phyloP scores from a whole-genome alignment of 768 basidiomycete genomes.

The Russula earlei region DNA sequence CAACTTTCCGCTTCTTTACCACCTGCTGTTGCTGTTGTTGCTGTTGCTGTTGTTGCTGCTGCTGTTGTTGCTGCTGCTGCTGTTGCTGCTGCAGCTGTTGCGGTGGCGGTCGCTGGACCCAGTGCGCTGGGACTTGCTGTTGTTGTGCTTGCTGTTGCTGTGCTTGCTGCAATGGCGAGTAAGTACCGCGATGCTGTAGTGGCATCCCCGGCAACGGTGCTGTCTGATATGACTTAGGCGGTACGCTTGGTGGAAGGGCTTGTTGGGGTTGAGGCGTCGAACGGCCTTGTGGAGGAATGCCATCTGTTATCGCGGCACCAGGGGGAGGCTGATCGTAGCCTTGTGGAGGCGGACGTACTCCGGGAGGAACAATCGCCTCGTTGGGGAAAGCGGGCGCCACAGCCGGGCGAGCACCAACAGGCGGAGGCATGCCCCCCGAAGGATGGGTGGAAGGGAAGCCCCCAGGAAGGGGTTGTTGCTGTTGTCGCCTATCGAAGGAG shows the following conservation, averaged over 20 bases:
- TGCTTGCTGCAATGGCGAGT: conserved; percentile 1
- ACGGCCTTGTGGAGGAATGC: conserved; percentile 4
- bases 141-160: conserved; percentile 21
- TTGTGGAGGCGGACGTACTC: conserved; percentile 11
- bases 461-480: conserved; percentile 21
- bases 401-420: conserved; percentile 30
- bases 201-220: neutral
- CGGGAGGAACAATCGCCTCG: conserved; percentile 27
- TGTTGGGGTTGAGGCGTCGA: conserved; percentile 13
- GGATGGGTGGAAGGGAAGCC: conserved; percentile 21
- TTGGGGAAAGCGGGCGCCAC: conserved; percentile 30
- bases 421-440: conserved; percentile 25
- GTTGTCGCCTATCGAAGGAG: conserved; percentile 18
- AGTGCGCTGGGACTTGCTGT: conserved; percentile 27
- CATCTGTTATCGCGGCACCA: conserved; percentile 1
- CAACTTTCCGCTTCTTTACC: conserved; percentile 69
- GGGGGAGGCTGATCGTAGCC: conserved; percentile 14
- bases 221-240: conserved; percentile 9
- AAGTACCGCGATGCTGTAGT: conserved; percentile 11
- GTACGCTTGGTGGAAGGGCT: conserved; percentile 15
- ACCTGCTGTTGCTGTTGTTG: conserved; percentile 33
- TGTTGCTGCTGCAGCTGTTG: conserved; percentile 24
- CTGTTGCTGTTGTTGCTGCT: conserved; percentile 26
- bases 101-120: conserved; percentile 23
- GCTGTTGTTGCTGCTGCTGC: conserved; percentile 23